A percentile compares a stretch with the other conserved stretches of the same genome.
These are phyloP conservation scores for Suhomyces sp. DNA, from an alignment of 805 yeast genomes.

Conservation along the genomic window DNA sequence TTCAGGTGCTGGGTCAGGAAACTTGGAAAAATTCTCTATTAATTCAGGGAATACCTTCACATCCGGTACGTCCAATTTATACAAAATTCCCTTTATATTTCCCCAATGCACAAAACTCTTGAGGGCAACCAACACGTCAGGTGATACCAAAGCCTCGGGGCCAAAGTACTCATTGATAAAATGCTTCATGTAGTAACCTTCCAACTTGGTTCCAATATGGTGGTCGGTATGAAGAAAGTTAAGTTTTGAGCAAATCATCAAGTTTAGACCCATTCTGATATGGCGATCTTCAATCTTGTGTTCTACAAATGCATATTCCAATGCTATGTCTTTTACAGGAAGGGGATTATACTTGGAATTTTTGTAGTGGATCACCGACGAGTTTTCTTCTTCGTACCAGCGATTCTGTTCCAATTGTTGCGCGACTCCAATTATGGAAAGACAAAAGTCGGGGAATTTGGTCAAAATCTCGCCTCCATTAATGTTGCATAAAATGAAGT, in stretches of 20 bases:
- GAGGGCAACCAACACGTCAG: slow-evolving; percentile 45
- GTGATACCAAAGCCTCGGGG: slow-evolving; percentile 34
- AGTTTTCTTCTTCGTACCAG: slow-evolving; percentile 50
- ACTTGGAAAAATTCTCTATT: slow-evolving; percentile 27
- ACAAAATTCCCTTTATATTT: slow-evolving; percentile 46
- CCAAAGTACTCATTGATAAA: slow-evolving; percentile 41
- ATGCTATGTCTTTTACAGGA: slow-evolving; percentile 28
- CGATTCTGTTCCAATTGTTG: slow-evolving; percentile 45
- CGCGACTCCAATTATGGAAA: slow-evolving; percentile 49
- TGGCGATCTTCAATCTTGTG: slow-evolving; percentile 29
- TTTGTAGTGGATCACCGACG: slow-evolving; percentile 36
- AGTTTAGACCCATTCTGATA: slow-evolving; percentile 39
- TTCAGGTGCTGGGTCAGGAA: slow-evolving; percentile 43
- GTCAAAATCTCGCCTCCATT: slow-evolving; percentile 35
- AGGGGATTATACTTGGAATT: slow-evolving; percentile 33
- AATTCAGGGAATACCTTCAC: slow-evolving; percentile 32
- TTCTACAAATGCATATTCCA: slow-evolving; percentile 24
- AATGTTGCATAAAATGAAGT: slow-evolving; percentile 37
- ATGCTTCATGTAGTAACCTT: slow-evolving; percentile 42
- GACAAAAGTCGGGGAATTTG: slow-evolving; percentile 41
- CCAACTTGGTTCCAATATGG: slow-evolving; percentile 49
- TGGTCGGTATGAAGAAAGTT: slow-evolving; percentile 58
- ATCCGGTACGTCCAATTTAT: slow-evolving; percentile 39
- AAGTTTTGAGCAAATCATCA: slow-evolving; percentile 46
- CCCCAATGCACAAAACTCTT: slow-evolving; percentile 57